phyloP scores from a whole-genome alignment of 495 filamentous ascomycete genomes.

The Penicillium egyptiacum region DNA sequence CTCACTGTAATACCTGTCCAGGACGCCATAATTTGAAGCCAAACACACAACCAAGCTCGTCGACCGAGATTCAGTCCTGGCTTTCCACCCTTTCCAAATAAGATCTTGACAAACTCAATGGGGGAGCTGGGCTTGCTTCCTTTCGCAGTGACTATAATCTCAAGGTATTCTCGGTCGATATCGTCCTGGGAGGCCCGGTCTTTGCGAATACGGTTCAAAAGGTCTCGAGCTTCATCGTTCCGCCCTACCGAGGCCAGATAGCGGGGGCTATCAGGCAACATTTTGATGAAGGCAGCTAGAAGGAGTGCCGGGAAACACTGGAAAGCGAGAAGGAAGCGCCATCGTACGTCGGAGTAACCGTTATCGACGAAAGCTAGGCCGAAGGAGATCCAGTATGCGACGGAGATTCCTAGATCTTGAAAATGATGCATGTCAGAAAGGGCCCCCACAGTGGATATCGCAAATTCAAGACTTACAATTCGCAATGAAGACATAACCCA shows the following conservation, averaged over 20 bases:
- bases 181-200: conserved; percentile 24
- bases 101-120: conserved; percentile 38
- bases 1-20: conserved; percentile 53
- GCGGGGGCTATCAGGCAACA: conserved; percentile 51
- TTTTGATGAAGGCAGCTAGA: conserved; percentile 48
- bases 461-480: conserved; percentile 38
- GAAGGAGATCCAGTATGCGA: conserved; percentile 65
- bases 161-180: conserved; percentile 41
- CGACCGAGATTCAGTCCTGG: conserved; percentile 38
- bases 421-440: conserved; percentile 17
- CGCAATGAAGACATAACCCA: conserved; percentile 55
- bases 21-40: conserved; percentile 55
- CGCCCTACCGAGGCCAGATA: conserved; percentile 43
- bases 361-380: conserved; percentile 53
- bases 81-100: conserved; percentile 34
- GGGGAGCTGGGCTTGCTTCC: conserved; percentile 39
- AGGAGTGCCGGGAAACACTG: conserved; percentile 55
- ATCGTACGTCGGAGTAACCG: conserved; percentile 51
- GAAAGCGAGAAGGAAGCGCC: conserved; percentile 57
- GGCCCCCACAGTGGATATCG: not conserved
- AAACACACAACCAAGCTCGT: conserved; percentile 51
- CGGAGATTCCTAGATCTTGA: conserved; percentile 55
- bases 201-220: conserved; percentile 31
- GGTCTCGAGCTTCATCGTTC: conserved; percentile 39
- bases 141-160: conserved; percentile 38